phyloP scores from a whole-genome alignment of 23 red algal genomes.

The Chondrus crispus region DNA sequence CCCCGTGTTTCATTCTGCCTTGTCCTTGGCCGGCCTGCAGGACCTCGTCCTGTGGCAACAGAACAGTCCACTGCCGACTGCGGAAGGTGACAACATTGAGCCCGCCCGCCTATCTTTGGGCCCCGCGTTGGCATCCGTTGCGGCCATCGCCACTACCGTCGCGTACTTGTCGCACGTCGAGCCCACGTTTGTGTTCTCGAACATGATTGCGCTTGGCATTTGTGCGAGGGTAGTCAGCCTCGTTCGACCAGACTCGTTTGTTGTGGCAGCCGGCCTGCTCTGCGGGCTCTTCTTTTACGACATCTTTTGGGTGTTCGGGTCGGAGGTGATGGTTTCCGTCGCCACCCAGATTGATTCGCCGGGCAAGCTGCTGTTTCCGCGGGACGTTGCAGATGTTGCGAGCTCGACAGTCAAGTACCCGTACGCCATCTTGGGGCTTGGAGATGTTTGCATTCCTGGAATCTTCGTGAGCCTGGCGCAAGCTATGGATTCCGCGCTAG shows the following conservation, averaged over 20 bases:
- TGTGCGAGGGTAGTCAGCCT: not conserved
- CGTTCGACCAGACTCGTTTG: slow-evolving; percentile 27
- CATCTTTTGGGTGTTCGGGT: slow-evolving; percentile 56
- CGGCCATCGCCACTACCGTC: not conserved
- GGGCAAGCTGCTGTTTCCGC: slow-evolving; percentile 53
- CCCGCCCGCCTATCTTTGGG: not conserved
- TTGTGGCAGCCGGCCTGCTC: slow-evolving; percentile 12
- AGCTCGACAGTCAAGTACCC: slow-evolving; percentile 9
- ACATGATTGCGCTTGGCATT: slow-evolving; percentile 30
- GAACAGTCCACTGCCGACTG: not conserved
- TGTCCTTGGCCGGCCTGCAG: not conserved
- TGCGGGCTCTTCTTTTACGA: slow-evolving; percentile 34
- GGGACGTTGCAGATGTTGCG: not conserved
- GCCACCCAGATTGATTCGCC: slow-evolving; percentile 40
- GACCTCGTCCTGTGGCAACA: not conserved
- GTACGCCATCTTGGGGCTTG: slow-evolving; percentile 51
- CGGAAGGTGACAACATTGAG: not conserved
- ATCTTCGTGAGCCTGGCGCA: slow-evolving; percentile 32
- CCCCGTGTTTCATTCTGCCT: not conserved
- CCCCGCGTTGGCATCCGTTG: not conserved
- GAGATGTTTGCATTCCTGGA: slow-evolving; percentile 58
- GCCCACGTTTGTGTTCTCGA: slow-evolving; percentile 32
- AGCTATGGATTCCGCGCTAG: slow-evolving; percentile 5
- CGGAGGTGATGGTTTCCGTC: slow-evolving; percentile 50
- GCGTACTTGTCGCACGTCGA: not conserved